Conservation (phyloP, 306 rosid genomes). For the Cotoneaster glaucophyllus region DNA sequence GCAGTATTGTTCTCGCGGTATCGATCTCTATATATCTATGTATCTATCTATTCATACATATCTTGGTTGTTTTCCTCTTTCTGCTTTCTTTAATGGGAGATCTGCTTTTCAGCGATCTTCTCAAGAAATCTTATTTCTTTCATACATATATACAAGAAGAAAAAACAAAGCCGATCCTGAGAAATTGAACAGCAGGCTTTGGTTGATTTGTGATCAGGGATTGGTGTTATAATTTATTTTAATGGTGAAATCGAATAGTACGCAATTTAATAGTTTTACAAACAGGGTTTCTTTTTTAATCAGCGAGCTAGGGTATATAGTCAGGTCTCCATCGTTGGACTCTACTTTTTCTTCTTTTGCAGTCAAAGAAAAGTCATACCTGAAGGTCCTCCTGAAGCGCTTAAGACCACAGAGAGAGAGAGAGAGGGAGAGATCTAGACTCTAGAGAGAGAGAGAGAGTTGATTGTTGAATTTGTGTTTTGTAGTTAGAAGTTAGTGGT, state of each 20-base stretch:
- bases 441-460: constrained; percentile 12
- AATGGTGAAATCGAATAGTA: constrained; percentile 7
- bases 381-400: constrained; percentile 27
- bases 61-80: background rate
- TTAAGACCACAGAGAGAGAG: constrained; percentile 9
- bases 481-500: background rate
- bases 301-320: constrained; percentile 11
- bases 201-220: background rate
- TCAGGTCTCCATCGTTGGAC: constrained; percentile 78
- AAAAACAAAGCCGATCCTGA: background rate
- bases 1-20: constrained; percentile 99
- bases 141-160: background rate
- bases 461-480: constrained; percentile 9
- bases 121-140: background rate
- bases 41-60: background rate
- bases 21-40: background rate
- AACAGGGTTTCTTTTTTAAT: constrained; percentile 4
- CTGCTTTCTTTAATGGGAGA: constrained; percentile 13
- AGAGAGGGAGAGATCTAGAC: background rate
- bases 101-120: constrained; percentile 29
- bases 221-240: constrained; percentile 8
- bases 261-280: background rate
- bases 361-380: constrained; percentile 67
- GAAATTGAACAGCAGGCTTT: background rate
- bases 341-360: constrained; percentile 44